phyloP scores from a whole-genome alignment of 164 flowering plant genomes.

The Annona squamosa region DNA sequence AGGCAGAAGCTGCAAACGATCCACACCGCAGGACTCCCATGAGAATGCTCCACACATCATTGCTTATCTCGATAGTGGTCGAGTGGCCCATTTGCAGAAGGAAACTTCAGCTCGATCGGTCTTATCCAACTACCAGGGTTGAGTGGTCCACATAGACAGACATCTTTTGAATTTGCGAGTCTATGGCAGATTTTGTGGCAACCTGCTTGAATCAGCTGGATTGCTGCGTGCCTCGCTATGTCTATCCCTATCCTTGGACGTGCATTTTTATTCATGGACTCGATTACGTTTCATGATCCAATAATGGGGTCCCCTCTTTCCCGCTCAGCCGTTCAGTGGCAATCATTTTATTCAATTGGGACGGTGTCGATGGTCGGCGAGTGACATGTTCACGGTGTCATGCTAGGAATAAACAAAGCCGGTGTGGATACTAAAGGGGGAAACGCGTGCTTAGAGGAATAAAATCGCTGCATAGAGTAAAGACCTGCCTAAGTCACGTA shows the following conservation, averaged over 20 bases:
- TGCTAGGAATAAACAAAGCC: background rate
- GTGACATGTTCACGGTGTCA: background rate
- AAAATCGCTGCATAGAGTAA: background rate
- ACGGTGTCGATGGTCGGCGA: background rate
- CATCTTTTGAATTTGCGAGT: background rate
- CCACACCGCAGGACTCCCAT: background rate
- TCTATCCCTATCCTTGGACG: background rate
- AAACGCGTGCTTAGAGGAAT: conserved; percentile 10
- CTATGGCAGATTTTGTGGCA: background rate
- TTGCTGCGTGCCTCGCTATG: background rate
- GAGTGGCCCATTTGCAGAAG: background rate
- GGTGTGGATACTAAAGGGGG: background rate
- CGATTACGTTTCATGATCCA: background rate
- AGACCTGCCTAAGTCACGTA: conserved; percentile 2
- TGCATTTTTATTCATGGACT: background rate
- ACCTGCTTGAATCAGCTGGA: background rate
- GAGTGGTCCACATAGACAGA: background rate
- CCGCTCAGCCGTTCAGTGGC: background rate
- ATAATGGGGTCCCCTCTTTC: background rate
- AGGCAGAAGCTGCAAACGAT: background rate
- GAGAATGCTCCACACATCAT: background rate
- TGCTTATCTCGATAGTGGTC: background rate
- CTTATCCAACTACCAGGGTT: background rate
- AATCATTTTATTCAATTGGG: background rate
- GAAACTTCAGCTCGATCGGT: background rate